Evolutionary conservation across 345 rosid species (phyloP), one percentile per base, ranked within the genome.

Genomic region (Hibiscus mutabilis): DNA sequence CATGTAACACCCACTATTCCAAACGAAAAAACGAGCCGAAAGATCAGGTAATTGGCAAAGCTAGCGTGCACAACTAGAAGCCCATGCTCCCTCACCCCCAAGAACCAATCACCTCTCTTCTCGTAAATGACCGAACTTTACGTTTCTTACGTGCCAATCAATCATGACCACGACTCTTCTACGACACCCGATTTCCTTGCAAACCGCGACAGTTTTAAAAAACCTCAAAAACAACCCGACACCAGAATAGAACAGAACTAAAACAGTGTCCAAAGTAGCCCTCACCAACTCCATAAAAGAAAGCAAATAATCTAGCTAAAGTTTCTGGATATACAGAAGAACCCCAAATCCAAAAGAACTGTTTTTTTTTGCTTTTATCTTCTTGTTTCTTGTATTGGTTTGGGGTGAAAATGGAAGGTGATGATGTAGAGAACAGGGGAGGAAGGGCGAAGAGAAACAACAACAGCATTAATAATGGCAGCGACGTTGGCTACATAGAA

Each of bases 381-480:
- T 42, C 11, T 2, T 11, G 2, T 42, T 42, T 10, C 8, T 42
- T 42, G 46, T 31, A 7, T 60, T 19, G 33, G 40, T 64, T 61
- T 37, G 8, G 37, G 21, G 52, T 29, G 18, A 74, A 31, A 57
- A 82, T 85, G 86, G 27, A 70, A 2, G 49, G 71, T 19, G 77
- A 72, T 24, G 83, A 83, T 55, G 40, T 74, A 13, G 88, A 83
- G 65, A 73, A 72, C 56, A 81, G 81, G 58, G 76, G 81, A 74
- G 73, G 70, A 47, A 74, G 69, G 18, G 73, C 52, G 29, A 78
- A 77, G 73, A 71, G 73, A 67, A 56, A 25, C 37, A 59, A 47
- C 65, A 74, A 70, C 35, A 59, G 19, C 52, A 71, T 46, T 68
- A 37, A 16, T 69, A 46, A 42, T n/a, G 25, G 15, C 12, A 25